Conservation (phyloP, 345 rosid genomes). For the Boechera retrofracta region DNA sequence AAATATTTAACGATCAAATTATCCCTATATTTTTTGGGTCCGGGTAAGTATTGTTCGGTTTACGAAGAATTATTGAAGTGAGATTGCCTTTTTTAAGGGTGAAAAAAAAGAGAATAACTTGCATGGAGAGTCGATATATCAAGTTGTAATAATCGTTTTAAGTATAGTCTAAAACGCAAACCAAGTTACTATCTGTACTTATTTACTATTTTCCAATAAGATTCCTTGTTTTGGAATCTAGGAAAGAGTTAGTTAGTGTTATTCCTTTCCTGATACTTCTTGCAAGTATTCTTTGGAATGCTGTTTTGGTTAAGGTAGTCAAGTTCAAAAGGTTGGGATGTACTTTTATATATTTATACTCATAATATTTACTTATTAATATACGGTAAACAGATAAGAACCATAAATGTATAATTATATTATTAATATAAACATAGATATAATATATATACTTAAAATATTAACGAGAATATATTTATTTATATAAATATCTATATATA, state of each 20-base stretch:
- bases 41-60: neutral
- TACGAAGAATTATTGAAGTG: slow-evolving; percentile 8
- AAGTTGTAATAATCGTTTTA: neutral
- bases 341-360: neutral
- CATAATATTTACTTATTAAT: no score
- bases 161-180: neutral
- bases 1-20: neutral
- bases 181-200: neutral
- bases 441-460: neutral
- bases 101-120: slow-evolving; percentile 32
- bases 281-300: slow-evolving; percentile 35
- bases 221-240: slow-evolving; percentile 36
- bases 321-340: slow-evolving; percentile 4
- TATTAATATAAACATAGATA: neutral
- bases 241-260: slow-evolving; percentile 27
- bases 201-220: slow-evolving; percentile 13
- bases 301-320: slow-evolving; percentile 25
- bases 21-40: neutral
- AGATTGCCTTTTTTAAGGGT: slow-evolving; percentile 6
- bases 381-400: neutral
- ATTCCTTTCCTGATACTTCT: slow-evolving; percentile 41
- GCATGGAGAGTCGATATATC: slow-evolving; percentile 28
- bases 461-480: neutral
- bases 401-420: no score
- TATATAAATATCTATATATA: neutral